phyloP scores from a whole-genome alignment of 1,284 basidiomycete species.

The Neotropicomus parvogracilis region DNA sequence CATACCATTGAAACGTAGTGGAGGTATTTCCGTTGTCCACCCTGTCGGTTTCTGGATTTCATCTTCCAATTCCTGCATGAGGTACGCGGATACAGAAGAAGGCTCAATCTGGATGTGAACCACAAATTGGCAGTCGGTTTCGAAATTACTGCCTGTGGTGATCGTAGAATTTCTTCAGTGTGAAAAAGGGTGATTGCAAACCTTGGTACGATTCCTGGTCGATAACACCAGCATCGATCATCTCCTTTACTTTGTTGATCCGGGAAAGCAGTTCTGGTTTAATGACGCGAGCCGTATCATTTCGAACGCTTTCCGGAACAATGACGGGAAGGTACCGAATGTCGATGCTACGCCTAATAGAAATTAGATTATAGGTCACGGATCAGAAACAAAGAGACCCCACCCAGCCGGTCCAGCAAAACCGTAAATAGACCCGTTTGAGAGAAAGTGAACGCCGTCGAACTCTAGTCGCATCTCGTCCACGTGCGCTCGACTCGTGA shows the following conservation, averaged over 20 bases:
- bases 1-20: slow-evolving; percentile 57
- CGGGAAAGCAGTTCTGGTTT: slow-evolving; percentile 62
- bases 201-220: slow-evolving; percentile 42
- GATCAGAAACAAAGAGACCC: slow-evolving; percentile 13
- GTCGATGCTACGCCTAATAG: slow-evolving; percentile 52
- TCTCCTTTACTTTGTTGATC: slow-evolving; percentile 55
- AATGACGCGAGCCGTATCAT: slow-evolving; percentile 62
- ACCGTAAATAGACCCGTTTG: slow-evolving; percentile 76
- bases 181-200: slow-evolving; percentile 2
- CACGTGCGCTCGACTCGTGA: slow-evolving; percentile 47
- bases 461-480: slow-evolving; percentile 67
- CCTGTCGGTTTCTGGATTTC: slow-evolving; percentile 70
- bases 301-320: slow-evolving; percentile 51
- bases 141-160: slow-evolving; percentile 14
- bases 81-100: slow-evolving; percentile 44
- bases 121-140: slow-evolving; percentile 54
- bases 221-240: slow-evolving; percentile 60
- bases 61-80: slow-evolving; percentile 66
- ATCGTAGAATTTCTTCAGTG: neutral
- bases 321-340: slow-evolving; percentile 66
- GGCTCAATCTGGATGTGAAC: slow-evolving; percentile 61
- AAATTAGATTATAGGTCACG: neutral
- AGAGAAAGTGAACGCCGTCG: slow-evolving; percentile 74
- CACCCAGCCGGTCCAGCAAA: slow-evolving; percentile 68
- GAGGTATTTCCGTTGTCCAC: slow-evolving; percentile 52